Evolutionary conservation across 306 rosid genomes (phyloP).

Genomic region (Citrullus mucosospermus): DNA sequence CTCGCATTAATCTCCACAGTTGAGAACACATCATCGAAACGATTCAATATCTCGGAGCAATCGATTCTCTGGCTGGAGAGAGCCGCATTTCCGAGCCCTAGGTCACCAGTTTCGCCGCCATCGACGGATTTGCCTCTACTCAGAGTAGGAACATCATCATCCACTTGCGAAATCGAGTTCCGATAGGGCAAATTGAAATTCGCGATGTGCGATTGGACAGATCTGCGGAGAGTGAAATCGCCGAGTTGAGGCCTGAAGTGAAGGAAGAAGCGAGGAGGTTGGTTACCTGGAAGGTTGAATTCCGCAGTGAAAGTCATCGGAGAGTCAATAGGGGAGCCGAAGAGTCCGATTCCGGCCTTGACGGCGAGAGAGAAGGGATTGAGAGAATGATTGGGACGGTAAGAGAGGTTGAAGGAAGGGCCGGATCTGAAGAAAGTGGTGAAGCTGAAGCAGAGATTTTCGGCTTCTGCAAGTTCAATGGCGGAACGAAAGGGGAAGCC

Average conservation of each 20-base stretch:
- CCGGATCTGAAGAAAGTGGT: background rate
- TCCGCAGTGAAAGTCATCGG: background rate
- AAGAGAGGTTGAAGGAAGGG: conserved; percentile 1
- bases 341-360: background rate
- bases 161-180: background rate
- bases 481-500: background rate
- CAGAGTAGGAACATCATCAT: background rate
- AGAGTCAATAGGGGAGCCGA: background rate
- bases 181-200: background rate
- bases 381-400: background rate
- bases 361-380: background rate
- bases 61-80: background rate
- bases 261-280: background rate
- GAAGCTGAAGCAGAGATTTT: background rate
- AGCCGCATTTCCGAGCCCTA: background rate
- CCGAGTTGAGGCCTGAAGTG: background rate
- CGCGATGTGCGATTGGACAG: background rate
- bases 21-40: background rate
- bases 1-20: background rate
- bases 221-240: conserved; percentile 1
- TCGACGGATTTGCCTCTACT: background rate
- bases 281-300: background rate
- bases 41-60: background rate
- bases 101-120: background rate
- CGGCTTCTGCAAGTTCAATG: background rate